A percentile compares a stretch with the other conserved stretches of the same genome.
These are phyloP conservation scores for Fusarium praegraminearum DNA, from an alignment of 2,329 filamentous ascomycete species.

Conservation along the genomic window DNA sequence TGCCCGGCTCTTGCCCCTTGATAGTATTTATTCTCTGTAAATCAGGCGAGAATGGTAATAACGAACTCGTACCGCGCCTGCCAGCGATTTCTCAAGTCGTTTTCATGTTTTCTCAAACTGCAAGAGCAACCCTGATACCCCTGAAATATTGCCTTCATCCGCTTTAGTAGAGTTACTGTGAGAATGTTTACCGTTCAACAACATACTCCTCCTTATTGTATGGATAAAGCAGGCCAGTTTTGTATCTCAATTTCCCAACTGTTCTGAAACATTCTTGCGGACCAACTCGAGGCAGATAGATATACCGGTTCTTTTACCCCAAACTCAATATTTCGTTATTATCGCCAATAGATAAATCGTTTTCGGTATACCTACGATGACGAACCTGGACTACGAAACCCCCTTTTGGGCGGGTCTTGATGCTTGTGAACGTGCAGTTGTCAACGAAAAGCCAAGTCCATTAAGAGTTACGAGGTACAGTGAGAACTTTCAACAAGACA, in stretches of 20 bases:
- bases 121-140: slow-evolving; percentile 41
- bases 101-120: slow-evolving; percentile 5
- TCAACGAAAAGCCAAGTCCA: slow-evolving; percentile 56
- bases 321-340: neutral
- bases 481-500: slow-evolving; percentile 17
- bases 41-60: neutral
- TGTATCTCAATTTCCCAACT: slow-evolving; percentile 1
- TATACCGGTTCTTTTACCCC: neutral
- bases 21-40: neutral
- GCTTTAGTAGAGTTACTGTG: neutral
- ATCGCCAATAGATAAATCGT: neutral
- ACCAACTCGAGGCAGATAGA: neutral
- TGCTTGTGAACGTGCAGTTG: slow-evolving; percentile 41
- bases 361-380: slow-evolving; percentile 49
- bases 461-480: slow-evolving; percentile 63
- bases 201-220: neutral
- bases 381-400: slow-evolving; percentile 47
- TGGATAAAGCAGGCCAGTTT: slow-evolving; percentile 10
- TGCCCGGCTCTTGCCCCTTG: slow-evolving; percentile 11
- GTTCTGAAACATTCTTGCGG: slow-evolving; percentile 3
- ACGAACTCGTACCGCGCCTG: neutral
- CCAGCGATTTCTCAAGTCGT: neutral
- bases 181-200: slow-evolving; percentile 1
- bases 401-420: slow-evolving; percentile 50
- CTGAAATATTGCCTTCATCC: slow-evolving; percentile 8